Conservation (phyloP, 441 rosid species). For the Francoa sonchifolia region DNA sequence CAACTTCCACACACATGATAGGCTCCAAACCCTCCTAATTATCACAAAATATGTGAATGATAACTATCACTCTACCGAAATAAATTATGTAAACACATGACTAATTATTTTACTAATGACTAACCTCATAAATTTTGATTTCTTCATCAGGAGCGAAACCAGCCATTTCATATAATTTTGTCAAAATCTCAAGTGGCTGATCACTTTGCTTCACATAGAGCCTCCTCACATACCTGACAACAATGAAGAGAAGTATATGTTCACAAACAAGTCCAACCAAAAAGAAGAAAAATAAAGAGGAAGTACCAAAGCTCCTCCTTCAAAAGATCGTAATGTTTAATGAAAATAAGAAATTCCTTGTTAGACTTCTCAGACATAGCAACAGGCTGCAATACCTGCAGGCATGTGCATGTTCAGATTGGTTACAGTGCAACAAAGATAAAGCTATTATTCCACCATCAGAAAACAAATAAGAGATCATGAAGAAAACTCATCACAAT, state of each 20-base stretch:
- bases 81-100: background rate
- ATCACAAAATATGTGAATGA: constrained; percentile 6
- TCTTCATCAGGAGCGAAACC: constrained; percentile 78
- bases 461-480: background rate
- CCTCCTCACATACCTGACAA: constrained; percentile 49
- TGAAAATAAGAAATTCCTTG: constrained; percentile 63
- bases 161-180: constrained; percentile 72
- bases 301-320: constrained; percentile 48
- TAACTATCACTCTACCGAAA: background rate
- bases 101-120: background rate
- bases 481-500: background rate
- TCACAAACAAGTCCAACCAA: constrained; percentile 1
- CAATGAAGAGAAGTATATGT: constrained; percentile 12
- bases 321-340: constrained; percentile 53
- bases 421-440: constrained; percentile 6
- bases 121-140: constrained; percentile 85
- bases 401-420: constrained; percentile 1
- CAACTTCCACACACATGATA: constrained; percentile 48
- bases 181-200: constrained; percentile 46
- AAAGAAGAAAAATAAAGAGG: constrained; percentile 5
- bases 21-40: constrained; percentile 65
- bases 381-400: constrained; percentile 47
- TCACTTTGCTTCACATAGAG: constrained; percentile 45
- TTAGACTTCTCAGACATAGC: constrained; percentile 46
- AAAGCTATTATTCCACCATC: background rate